A percentile compares a stretch with the other conserved stretches of the same genome.
Conservation (phyloP, 1,284 basidiomycete genomes). For the Puccinia coronata region DNA sequence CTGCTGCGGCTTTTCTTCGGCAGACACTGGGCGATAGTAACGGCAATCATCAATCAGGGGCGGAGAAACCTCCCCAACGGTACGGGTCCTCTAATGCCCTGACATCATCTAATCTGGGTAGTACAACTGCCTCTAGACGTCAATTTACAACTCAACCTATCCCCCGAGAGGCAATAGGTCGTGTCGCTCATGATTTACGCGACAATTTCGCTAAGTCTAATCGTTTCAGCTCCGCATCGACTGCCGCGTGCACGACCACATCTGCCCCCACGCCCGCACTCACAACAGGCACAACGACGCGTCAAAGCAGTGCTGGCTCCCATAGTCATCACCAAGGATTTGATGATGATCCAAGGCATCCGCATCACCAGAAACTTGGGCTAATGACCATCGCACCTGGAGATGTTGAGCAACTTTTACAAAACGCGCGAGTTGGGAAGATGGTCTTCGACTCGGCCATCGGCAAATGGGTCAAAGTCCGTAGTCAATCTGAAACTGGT, state of each 20-base stretch:
- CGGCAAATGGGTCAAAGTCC: conserved; percentile 44
- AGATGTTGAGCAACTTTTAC: conserved; percentile 47
- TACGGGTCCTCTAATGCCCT: conserved; percentile 20
- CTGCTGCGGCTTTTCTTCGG: conserved; percentile 45
- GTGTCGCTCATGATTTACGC: conserved; percentile 14
- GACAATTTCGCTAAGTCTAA: conserved; percentile 11
- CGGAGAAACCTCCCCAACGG: conserved; percentile 1
- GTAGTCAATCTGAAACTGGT: conserved; percentile 32
- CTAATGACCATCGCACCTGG: conserved; percentile 49
- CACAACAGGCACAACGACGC: conserved; percentile 29
- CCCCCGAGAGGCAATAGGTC: conserved; percentile 15
- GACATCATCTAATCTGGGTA: neutral
- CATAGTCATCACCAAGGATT: neutral
- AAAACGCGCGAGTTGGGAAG: conserved; percentile 41
- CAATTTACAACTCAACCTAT: conserved; percentile 40
- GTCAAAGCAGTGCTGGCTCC: conserved; percentile 22
- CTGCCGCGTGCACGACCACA: conserved; percentile 9
- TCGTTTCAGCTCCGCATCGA: conserved; percentile 13
- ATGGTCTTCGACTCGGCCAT: conserved; percentile 49
- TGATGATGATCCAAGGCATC: conserved; percentile 8
- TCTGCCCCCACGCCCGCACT: conserved; percentile 29
- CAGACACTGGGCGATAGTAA: conserved; percentile 38
- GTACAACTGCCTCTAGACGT: conserved; percentile 17
- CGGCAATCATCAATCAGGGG: neutral
- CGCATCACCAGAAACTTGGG: conserved; percentile 34